A percentile compares a stretch with the other conserved stretches of the same genome.
Conservation (phyloP, 805 yeast species). For the Wickerhamomyces alni region DNA sequence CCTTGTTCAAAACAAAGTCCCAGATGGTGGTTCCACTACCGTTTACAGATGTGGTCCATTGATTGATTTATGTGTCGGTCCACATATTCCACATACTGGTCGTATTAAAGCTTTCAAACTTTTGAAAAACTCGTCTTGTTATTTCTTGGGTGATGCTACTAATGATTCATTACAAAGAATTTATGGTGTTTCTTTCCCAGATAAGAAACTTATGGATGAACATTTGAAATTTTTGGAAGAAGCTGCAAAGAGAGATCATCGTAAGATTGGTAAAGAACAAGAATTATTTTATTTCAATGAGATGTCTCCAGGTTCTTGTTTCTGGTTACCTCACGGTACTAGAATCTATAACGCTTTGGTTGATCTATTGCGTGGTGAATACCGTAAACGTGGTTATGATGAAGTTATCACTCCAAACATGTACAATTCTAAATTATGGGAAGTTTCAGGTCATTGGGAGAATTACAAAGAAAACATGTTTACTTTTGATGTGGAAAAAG, state of each 20-base stretch:
- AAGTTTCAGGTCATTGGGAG: conserved; percentile 98
- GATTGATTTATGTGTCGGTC: conserved; percentile 96
- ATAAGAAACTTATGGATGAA: conserved; percentile 91
- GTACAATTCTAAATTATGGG: conserved; percentile 97
- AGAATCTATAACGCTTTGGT: conserved; percentile 89
- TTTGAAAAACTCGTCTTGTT: conserved; percentile 92
- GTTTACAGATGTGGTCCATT: conserved; percentile 97
- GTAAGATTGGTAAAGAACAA: conserved; percentile 95
- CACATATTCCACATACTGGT: conserved; percentile 97
- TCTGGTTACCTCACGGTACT: conserved; percentile 99
- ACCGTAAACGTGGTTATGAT: conserved; percentile 90
- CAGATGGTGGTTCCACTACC: conserved; percentile 93
- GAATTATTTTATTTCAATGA: conserved; percentile 94
- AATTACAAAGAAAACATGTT: conserved; percentile 98
- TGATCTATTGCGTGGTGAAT: conserved; percentile 75
- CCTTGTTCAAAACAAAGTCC: conserved; percentile 80
- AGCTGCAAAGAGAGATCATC: conserved; percentile 93
- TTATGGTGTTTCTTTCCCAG: conserved; percentile 98
- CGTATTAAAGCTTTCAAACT: conserved; percentile 91
- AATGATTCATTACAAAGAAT: conserved; percentile 96
- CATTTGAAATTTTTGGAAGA: conserved; percentile 92
- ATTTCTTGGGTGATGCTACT: conserved; percentile 86
- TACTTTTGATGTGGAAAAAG: conserved; percentile 94
- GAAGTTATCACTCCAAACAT: conserved; percentile 99
- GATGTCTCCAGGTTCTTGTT: conserved; percentile 95